These are phyloP conservation scores for Tetracentron sinense DNA, from an alignment of 164 flowering plant genomes.

Conservation along the genomic window DNA sequence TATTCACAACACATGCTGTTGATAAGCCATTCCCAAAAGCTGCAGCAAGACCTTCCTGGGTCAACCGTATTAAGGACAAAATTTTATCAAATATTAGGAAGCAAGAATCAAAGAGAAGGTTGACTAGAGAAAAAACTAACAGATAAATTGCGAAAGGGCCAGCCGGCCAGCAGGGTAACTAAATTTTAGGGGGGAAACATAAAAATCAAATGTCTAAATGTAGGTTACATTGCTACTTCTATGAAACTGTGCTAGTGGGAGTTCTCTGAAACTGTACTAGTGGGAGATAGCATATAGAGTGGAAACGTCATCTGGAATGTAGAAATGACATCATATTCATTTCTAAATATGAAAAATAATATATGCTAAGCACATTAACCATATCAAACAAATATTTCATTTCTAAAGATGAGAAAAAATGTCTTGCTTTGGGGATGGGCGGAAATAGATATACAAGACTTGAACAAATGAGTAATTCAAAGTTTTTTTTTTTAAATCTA, in stretches of 20 bases:
- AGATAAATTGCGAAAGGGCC: background rate
- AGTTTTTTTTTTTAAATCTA: too few species aligned
- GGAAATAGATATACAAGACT: too few species aligned
- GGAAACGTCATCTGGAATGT: too few species aligned
- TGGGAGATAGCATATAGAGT: too few species aligned
- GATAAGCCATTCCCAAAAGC: slow-evolving; percentile 96
- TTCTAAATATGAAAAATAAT: too few species aligned
- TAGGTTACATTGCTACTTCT: background rate
- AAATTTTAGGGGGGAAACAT: background rate
- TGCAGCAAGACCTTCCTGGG: slow-evolving; percentile 94
- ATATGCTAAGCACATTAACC: too few species aligned
- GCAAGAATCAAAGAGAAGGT: background rate
- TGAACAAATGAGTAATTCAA: too few species aligned
- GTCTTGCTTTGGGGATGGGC: too few species aligned
- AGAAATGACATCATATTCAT: too few species aligned
- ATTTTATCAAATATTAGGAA: background rate
- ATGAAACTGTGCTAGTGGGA: background rate
- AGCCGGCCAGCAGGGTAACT: background rate
- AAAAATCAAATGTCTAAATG: background rate
- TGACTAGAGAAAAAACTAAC: background rate
- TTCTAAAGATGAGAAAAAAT: too few species aligned
- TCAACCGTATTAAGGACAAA: slow-evolving; percentile 3
- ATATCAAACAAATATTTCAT: too few species aligned
- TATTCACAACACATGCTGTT: slow-evolving; percentile 90
- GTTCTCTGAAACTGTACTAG: too few species aligned